Base-by-base conservation (phyloP, 1,139 yeast genomes). In the Waltiozyma sp. region DNA sequence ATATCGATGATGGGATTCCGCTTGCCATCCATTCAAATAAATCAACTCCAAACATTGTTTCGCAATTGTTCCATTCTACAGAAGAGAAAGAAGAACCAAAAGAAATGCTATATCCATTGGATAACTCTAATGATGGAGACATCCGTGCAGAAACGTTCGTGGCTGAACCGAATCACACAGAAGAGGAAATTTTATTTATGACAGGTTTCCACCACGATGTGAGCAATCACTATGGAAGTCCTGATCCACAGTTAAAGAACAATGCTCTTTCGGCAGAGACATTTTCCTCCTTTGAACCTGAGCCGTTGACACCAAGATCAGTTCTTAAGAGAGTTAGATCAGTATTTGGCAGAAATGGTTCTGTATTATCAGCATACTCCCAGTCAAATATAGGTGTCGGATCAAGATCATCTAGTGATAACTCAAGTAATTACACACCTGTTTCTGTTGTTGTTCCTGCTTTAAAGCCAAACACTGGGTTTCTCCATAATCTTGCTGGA, bases 381-480 rank as follows among this genome's bases (percentile, higher is more conserved):
- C n/a, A 11, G 13, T 26, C 31, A 26, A 26, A 5, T 14, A 10
- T 4, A 7, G n/a, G 13, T 5, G 31, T 26, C 13, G 13, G 13
- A 4, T 4, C 31, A 4, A 26, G 31, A 26, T 11, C n/a, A 7
- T 26, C 31, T 4, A 26, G 31, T 14, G 31, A 26, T 14, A 38
- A 41, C 23, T 53, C 50, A 37, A 44, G 49, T 15, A 26, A 26
- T 14, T 49, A 48, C 36, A 41, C 50, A 3, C 54, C 57, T n/a
- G 49, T 54, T 3, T 44, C 55, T 4, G 47, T 54, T 14, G 38
- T 42, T 9, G 49, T 55, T 8, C 58, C 58, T 23, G 54, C 57
- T 0, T 33, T 53, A 21, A 47, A 51, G 31, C 31, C 31, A 16
- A 45, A 42, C 9, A 40, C 41, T 4, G 42, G 35, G 10, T 45